These are phyloP conservation scores for Themeda triandra DNA, from an alignment of 176 grass and related monocot species.

Conservation along the genomic window DNA sequence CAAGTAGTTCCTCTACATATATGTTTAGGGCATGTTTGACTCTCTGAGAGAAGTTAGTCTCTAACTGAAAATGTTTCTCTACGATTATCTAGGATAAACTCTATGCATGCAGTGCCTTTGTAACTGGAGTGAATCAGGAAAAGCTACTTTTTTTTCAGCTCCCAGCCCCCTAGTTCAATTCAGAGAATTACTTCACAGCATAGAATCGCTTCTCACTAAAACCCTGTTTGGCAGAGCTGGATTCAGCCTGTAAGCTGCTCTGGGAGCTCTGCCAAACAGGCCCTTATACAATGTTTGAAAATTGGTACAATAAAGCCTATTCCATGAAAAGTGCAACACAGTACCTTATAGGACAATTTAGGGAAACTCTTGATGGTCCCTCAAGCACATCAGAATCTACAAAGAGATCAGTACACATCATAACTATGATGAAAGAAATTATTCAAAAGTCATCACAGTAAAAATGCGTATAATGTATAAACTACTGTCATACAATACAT, in stretches of 20 bases:
- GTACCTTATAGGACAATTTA: conserved; percentile 99
- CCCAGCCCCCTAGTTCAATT: background rate
- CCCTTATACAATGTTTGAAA: conserved; percentile 5
- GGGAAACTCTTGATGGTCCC: conserved; percentile 87
- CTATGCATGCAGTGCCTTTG: background rate
- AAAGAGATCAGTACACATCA: background rate
- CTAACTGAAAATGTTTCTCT: background rate
- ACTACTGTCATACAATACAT: background rate
- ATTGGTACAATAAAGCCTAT: background rate
- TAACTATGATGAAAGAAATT: background rate
- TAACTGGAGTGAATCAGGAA: background rate
- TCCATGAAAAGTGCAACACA: conserved; percentile 17
- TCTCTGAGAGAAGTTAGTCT: background rate
- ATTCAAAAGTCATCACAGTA: background rate
- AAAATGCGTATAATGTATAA: background rate
- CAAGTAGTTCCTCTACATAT: background rate
- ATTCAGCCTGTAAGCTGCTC: background rate
- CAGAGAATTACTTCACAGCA: background rate
- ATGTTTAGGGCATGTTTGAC: background rate
- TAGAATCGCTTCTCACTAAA: no score
- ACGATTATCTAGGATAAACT: background rate
- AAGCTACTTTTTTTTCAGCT: background rate
- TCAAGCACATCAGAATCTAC: conserved; percentile 89
- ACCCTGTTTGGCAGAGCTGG: background rate
- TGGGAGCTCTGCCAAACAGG: background rate